Evolutionary conservation across 2,329 filamentous ascomycete genomes (phyloP).

Genomic region (Verticillium alfalfae): DNA sequence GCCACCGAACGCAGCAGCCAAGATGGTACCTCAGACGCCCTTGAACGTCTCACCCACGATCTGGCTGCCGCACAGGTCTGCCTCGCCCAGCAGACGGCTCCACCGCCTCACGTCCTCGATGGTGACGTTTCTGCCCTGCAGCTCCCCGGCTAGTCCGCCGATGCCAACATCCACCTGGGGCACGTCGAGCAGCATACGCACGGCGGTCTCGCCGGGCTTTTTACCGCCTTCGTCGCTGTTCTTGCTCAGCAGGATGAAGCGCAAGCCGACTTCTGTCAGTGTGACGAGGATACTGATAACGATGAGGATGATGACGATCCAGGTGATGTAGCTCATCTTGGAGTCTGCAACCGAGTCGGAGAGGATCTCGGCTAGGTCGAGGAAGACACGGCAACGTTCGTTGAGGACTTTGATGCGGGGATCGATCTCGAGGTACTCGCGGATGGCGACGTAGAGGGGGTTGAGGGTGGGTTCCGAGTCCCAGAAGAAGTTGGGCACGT

Average conservation of each 20-base stretch:
- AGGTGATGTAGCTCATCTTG: conserved; percentile 94
- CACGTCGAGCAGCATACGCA: neutral
- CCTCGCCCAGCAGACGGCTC: conserved; percentile 14
- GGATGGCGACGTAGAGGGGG: conserved; percentile 87
- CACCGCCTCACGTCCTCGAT: conserved; percentile 14
- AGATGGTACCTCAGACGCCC: conserved; percentile 5
- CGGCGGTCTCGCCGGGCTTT: neutral
- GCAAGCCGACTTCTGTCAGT: conserved; percentile 78
- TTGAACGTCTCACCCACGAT: conserved; percentile 10
- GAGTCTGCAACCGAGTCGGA: conserved; percentile 88
- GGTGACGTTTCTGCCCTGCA: conserved; percentile 9
- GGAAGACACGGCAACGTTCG: conserved; percentile 91
- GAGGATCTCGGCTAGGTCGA: conserved; percentile 92
- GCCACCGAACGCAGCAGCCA: neutral
- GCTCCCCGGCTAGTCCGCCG: conserved; percentile 9
- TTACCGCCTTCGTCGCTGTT: conserved; percentile 13
- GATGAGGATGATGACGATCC: conserved; percentile 96
- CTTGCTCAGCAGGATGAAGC: conserved; percentile 68
- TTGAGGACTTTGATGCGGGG: conserved; percentile 94
- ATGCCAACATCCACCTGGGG: neutral
- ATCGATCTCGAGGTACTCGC: conserved; percentile 97
- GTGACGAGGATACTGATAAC: conserved; percentile 87
- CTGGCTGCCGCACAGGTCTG: conserved; percentile 8
- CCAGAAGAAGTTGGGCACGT: conserved; percentile 98
- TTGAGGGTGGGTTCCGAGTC: conserved; percentile 92